A percentile compares a stretch with the other conserved stretches of the same genome.
These are phyloP conservation scores for Fusarium sp. DNA, from an alignment of 2,329 filamentous ascomycete genomes.

Conservation along the genomic window DNA sequence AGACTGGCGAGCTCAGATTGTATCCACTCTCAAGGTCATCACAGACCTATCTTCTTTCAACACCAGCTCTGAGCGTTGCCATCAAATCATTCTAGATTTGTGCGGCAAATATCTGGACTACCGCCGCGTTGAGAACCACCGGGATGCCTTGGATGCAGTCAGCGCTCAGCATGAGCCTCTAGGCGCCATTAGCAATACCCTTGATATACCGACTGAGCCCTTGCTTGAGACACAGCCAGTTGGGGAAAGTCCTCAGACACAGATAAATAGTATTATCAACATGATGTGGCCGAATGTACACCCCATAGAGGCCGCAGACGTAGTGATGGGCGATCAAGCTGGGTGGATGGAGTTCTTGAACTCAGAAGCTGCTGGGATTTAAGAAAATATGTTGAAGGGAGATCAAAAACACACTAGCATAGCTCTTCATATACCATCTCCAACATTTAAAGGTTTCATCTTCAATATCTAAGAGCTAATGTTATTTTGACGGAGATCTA, in stretches of 20 bases:
- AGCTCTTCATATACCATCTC: background rate
- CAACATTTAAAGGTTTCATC: background rate
- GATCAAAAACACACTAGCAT: background rate
- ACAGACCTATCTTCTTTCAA: conserved; percentile 53
- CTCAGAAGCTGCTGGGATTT: background rate
- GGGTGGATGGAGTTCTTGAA: conserved; percentile 52
- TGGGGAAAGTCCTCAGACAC: conserved; percentile 56
- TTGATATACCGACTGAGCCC: background rate
- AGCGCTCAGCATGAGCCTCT: background rate
- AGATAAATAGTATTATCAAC: conserved; percentile 55
- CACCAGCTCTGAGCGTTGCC: conserved; percentile 55
- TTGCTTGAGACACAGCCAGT: conserved; percentile 38
- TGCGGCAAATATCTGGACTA: conserved; percentile 53
- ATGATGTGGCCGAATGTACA: conserved; percentile 61
- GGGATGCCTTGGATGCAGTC: background rate
- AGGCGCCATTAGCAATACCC: background rate
- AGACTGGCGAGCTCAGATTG: conserved; percentile 57
- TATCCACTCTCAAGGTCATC: conserved; percentile 51
- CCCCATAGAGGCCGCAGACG: conserved; percentile 51
- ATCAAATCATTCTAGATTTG: conserved; percentile 55
- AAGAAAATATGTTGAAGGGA: background rate
- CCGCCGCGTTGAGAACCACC: conserved; percentile 11
- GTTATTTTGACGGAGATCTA: too few relatives aligned
- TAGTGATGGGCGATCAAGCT: conserved; percentile 53
- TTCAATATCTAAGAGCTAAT: background rate